Evolutionary conservation across 331 rosid genomes (phyloP), one percentile per base, ranked within the genome.

Genomic region (Arachis monticola): DNA sequence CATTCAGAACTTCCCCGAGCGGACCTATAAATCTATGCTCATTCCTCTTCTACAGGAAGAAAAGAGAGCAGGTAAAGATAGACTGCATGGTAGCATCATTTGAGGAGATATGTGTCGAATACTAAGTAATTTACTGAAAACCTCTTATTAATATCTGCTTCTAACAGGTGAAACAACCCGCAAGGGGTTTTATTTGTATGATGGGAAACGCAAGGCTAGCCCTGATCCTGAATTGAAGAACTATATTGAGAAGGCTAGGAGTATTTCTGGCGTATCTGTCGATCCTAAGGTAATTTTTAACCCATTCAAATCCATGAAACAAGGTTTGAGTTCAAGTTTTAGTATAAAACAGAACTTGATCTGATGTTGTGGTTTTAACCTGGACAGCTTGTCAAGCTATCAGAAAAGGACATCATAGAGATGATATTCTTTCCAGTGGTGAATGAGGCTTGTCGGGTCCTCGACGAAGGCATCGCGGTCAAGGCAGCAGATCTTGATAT

Each of bases 391-490:
- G 83, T 17, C 50, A 92, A 88, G 86, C 74, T 92, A 78, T 41
- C 88, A 13, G 97, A 85, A 59, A 87, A 85, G 89, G 99, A 94
- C 70, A 86, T 94, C 42, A 86, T 94, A 66, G 99, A 94, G 79
- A 94, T 92, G 99, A 64, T 90, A 55, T 92, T 94, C 84, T 87
- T 94, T 79, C 97, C 99, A 0, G 96, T 94, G 85, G 97, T 94
- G 81, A 94, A 94, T 53, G 97, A 94, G 86, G 97, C 99, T 1
- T 94, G 99, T 38, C 92, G 97, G 31, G 96, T 94, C 50, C 96
- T 90, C 50, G 99, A 89, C 17, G 99, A 94, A 79, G 97, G 97
- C 44, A 92, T 94, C 65, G 95, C 85, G 8, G 93, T 92, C 63
- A 94, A 94, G 82, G 93, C 97, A 31, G 87, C 96, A 31, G 97